Evolutionary conservation across 129 eudicot species (phyloP), one percentile per base, ranked within the genome.

Genomic region (Dittrichia graveolens): DNA sequence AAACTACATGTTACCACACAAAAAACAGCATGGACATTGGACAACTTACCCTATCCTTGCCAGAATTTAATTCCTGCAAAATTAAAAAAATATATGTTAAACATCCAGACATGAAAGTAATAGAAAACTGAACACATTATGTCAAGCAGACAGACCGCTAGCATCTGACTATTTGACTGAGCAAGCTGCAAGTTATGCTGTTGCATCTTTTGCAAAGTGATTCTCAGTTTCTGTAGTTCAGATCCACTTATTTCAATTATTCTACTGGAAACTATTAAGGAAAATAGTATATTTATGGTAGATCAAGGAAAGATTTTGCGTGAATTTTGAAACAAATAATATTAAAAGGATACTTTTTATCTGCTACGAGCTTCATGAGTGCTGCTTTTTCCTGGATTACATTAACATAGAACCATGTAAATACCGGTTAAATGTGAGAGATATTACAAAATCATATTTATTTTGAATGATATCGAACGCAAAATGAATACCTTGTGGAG

Each of bases 161-260:
- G 83, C 78, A 89, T 58, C 24, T 84, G 88, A 75, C 88, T 75
- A 69, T 89, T 82, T 15, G 88, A 69, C 69, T 77, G 85, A 7
- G 93, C 96, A 63, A 89, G 85, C 57, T 84, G 90, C 62, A 78
- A 40, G 80, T 89, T 89, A 81, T 89, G 92, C 61, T 77, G 81
- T 74, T 84, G 92, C 89, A 84, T 76, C 80, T 84, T 86, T 75
- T 82, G 89, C 78, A 86, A 77, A 71, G 75, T 86, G 41, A 86
- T 67, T 71, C 88, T 83, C 67, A 89, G 61, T 84, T 82, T 86
- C 19, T 80, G 82, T 42, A 86, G 41, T 78, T 86, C 88, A 44
- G 49, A 41, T 74, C 87, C 88, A 18, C 86, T 89, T 50, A 80
- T 73, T 49, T 89, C 96, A 76, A 86, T 86, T 57, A 86, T 75